Evolutionary conservation across 495 filamentous ascomycete genomes (phyloP), one percentile per base, ranked within the genome.

Genomic region (Annulohypoxylon maeteangense): DNA sequence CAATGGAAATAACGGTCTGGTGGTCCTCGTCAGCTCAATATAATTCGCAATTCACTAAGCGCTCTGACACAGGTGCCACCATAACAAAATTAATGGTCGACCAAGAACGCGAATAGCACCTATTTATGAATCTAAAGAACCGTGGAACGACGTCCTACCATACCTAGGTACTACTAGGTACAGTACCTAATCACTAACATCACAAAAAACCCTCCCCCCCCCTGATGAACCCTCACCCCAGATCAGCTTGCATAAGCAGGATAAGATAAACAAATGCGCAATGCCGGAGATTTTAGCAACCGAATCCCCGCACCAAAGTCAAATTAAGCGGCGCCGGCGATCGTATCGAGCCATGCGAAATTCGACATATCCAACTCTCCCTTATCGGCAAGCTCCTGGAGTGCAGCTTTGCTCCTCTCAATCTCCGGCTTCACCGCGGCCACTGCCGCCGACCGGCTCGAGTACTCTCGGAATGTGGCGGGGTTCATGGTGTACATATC

Each of bases 341-440:
- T 56, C 2, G 3, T 11, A 3, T 73, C 36, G 23, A 68, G 42
- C 65, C 65, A 73, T 6, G 2, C 18, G 36, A 73, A 68, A 4
- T 59, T 57, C 0, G 1, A 7, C 11, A 27, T 14, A 23, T 57
- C 23, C 8, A 73, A 2, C 7, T 62, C 70, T 45, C 80, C 79
- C 47, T 80, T 77, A 61, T 71, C 80, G 27, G 72, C 78, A 25
- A 81, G 69, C 3, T 75, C 51, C 63, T 81, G 82, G 0, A 84
- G 72, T 10, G 82, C 76, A 31, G 75, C 78, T 58, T 84, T 83
- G 22, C 23, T 16, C 29, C 22, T 65, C 18, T 27, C 54, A 25
- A 68, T 51, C 1, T 40, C 29, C n/a, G 5, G n/a, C 61, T 68
- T 68, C 20, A 50, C 70, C 8, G 7, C 10, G 7, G 23, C 10